Evolutionary conservation across 2,329 filamentous ascomycete genomes (phyloP), one percentile per base, ranked within the genome.

Genomic region (Phialophora tarda): DNA sequence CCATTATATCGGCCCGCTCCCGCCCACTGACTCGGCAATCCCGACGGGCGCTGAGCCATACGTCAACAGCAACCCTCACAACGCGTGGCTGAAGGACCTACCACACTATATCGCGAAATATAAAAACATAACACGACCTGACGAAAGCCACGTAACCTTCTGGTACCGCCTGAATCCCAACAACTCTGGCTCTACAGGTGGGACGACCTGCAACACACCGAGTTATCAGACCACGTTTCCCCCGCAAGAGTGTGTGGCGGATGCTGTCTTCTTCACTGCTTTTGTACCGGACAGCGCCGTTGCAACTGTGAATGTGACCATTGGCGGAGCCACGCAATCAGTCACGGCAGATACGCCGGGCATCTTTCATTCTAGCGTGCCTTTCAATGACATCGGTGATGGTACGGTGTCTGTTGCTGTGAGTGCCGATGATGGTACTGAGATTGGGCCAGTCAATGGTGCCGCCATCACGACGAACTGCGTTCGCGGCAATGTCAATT

Each of bases 341-440:
- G 48, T 61, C 12, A 38, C 48, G 8, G 59, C 59, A 5, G 23
- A 8, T 44, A 24, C 47, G 17, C 48, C 59, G 6, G 59, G 59
- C 5, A 61, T 61, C 30, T 61, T 61, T 23, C 59, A 61, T 32
- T 61, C 59, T n/a, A 61, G n/a, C 14, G 59, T 61, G 59, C 47
- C 59, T 11, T 61, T 61, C n/a, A 41, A 26, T 23, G 47, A 41
- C 17, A 41, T 61, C 4, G 48, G 59, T n/a, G 48, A 61, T 53
- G 59, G 48, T 17, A 53, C 12, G 12, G 59, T 61, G 30, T 30
- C 47, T 21, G 23, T 61, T 41, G 32, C 59, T 38, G 47, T 44
- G 11, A 51, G 59, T 21, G 47, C 59, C 3, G 53, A 47, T 11
- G 48, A 61, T 53, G 59, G 48, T 23, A 61, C 59, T 11, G 48